Evolutionary conservation across 2,329 filamentous ascomycete species (phyloP), one percentile per base, ranked within the genome.

Genomic region (Periconia sp.): DNA sequence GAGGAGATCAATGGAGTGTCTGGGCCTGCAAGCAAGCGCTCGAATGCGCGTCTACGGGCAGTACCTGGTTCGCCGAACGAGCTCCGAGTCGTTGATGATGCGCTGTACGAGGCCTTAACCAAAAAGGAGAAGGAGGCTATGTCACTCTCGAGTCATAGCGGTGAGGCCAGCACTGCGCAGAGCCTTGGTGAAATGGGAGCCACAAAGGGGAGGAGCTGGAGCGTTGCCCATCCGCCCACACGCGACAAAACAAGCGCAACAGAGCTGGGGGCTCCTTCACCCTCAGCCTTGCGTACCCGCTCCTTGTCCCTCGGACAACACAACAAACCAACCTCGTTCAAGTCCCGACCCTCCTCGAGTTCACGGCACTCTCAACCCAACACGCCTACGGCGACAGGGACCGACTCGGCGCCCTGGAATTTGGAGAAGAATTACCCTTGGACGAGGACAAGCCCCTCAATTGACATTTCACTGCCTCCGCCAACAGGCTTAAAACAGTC

Each of bases 371-470:
- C 61, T 5, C 40, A 42, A 9, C 55, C 50, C 16, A 17, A 9
- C 9, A 61, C 57, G 9, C 56, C 55, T 3, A 63, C 58, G 18
- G 46, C 57, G 6, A 61, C 59, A 22, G 45, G 48, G 37, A 62
- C 66, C 5, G 69, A 69, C 40, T 72, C 67, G 31, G 66, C 73
- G 19, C 73, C 73, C n/a, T 76, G 73, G 73, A 77, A 77, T 46
- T 61, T 62, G 15, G 73, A 75, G 46, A 71, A 73, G 54, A 76
- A 73, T 53, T 77, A 75, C 51, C 72, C 74, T 11, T 77, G 72
- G 73, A 62, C 67, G 22, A 66, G 62, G 31, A 68, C 54, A 38
- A 23, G 52, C 70, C 19, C 63, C 65, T 21, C 54, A 13, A 28
- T 70, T 40, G 63, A 71, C 32, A 73, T 77, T 33, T 69, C 72